These are phyloP conservation scores for Saxispiralis lemnorum DNA, from an alignment of 495 filamentous ascomycete genomes.

Conservation along the genomic window DNA sequence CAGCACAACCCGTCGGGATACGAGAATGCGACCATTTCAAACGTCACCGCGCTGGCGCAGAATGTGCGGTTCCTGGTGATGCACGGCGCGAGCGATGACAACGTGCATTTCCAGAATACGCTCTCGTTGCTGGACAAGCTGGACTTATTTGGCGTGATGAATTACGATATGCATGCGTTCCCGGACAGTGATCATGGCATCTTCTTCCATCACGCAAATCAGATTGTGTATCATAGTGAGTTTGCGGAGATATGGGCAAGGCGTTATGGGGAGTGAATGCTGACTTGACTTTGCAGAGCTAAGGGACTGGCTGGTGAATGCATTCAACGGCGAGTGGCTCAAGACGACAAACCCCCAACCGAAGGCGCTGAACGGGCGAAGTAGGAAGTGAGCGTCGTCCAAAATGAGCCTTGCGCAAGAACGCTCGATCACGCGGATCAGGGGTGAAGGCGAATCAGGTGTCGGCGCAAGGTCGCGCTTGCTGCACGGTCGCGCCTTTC, in stretches of 20 bases:
- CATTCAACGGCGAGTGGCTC: slow-evolving; percentile 93
- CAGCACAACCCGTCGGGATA: slow-evolving; percentile 45
- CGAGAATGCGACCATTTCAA: slow-evolving; percentile 50
- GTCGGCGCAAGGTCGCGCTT: too few relatives aligned
- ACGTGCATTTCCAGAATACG: slow-evolving; percentile 90
- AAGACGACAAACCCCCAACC: slow-evolving; percentile 54
- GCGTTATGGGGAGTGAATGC: slow-evolving; percentile 8
- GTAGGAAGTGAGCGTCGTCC: too few relatives aligned
- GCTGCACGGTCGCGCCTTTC: too few relatives aligned
- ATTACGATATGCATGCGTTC: slow-evolving; percentile 93
- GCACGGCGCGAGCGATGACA: slow-evolving; percentile 90
- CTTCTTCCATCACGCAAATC: slow-evolving; percentile 82
- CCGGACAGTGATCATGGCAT: slow-evolving; percentile 94
- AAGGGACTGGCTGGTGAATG: slow-evolving; percentile 83
- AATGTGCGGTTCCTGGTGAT: slow-evolving; percentile 82
- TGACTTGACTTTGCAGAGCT: slow-evolving; percentile 41
- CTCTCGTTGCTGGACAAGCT: slow-evolving; percentile 72
- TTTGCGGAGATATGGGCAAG: slow-evolving; percentile 12
- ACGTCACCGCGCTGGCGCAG: slow-evolving; percentile 47
- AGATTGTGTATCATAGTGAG: slow-evolving; percentile 89
- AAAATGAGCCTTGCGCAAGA: too few relatives aligned
- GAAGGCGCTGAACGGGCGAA: slow-evolving; percentile 6
- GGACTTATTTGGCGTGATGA: slow-evolving; percentile 67
- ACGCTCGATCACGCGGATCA: too few relatives aligned
- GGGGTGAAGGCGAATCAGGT: too few relatives aligned